phyloP scores from a whole-genome alignment of 1,284 basidiomycete genomes.

The Microbotryomycetes sp. region DNA sequence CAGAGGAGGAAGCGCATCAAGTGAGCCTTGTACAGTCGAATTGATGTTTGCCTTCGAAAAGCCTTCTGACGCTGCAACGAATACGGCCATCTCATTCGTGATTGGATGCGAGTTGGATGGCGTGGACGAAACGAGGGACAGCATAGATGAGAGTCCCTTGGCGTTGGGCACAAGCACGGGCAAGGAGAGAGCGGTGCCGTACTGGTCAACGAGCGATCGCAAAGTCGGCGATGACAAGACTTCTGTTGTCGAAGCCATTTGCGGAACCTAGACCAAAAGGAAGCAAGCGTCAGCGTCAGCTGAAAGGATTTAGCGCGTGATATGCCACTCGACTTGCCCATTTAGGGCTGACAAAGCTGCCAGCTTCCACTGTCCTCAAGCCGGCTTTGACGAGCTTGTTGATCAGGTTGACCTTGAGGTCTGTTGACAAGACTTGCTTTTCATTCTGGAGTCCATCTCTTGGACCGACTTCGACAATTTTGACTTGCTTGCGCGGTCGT shows the following conservation, averaged over 20 bases:
- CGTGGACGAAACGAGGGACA: slow-evolving; percentile 36
- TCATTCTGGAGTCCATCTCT: slow-evolving; percentile 93
- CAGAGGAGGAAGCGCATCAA: slow-evolving; percentile 59
- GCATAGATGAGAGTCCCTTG: slow-evolving; percentile 63
- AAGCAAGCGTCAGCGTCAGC: no score
- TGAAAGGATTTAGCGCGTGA: no score
- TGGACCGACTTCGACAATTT: slow-evolving; percentile 84
- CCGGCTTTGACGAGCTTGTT: slow-evolving; percentile 66
- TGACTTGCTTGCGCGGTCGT: no score
- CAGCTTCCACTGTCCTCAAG: slow-evolving; percentile 68
- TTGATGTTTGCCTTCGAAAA: slow-evolving; percentile 85
- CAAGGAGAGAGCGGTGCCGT: slow-evolving; percentile 52
- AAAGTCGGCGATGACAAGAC: slow-evolving; percentile 14
- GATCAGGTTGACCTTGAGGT: slow-evolving; percentile 74
- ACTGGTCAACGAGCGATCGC: slow-evolving; percentile 16
- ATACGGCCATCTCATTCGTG: slow-evolving; percentile 80
- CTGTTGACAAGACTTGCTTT: slow-evolving; percentile 53
- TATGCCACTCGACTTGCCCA: slow-evolving; percentile 53
- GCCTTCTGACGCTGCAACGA: slow-evolving; percentile 75
- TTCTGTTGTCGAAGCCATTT: slow-evolving; percentile 81
- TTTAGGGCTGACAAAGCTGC: slow-evolving; percentile 79
- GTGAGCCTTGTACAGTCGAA: slow-evolving; percentile 62
- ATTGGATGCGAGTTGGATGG: slow-evolving; percentile 42
- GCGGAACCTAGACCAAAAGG: slow-evolving; percentile 19
- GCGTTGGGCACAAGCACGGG: slow-evolving; percentile 81